Percentiles rank a stretch among this genome's conserved stretches.
phyloP scores from a whole-genome alignment of 768 basidiomycete species.

The Lactarius trivialis region DNA sequence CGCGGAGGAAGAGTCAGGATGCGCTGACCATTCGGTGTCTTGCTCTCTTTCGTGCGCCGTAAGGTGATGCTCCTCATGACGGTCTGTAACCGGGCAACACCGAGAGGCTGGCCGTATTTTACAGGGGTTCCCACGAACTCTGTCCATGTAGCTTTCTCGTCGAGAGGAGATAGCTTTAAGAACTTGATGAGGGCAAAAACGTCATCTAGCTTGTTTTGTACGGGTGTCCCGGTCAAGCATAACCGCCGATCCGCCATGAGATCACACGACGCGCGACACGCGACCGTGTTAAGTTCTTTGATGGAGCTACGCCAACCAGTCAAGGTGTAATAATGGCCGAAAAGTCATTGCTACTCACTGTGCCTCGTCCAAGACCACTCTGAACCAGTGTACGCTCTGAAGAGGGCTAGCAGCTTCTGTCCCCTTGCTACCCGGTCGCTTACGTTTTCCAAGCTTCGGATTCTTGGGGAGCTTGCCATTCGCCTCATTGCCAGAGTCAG shows the following conservation, averaged over 20 bases:
- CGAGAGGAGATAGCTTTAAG: conserved; percentile 82
- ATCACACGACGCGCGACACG: conserved; percentile 92
- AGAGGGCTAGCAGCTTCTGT: conserved; percentile 65
- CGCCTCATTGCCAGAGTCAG: conserved; percentile 56
- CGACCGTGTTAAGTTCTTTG: conserved; percentile 92
- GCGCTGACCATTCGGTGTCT: conserved; percentile 66
- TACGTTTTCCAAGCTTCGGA: conserved; percentile 38
- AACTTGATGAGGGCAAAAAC: conserved; percentile 97
- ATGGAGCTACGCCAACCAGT: conserved; percentile 59
- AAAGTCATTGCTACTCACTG: conserved; percentile 56
- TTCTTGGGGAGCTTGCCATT: conserved; percentile 66
- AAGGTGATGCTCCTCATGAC: conserved; percentile 97
- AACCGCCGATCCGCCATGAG: conserved; percentile 88
- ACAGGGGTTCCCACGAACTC: conserved; percentile 89
- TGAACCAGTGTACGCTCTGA: conserved; percentile 95
- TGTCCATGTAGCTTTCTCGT: conserved; percentile 90
- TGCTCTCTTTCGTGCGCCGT: conserved; percentile 92
- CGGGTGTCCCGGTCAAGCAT: conserved; percentile 95
- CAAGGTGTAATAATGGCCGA: background rate
- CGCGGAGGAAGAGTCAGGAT: conserved; percentile 88
- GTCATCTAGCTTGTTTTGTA: conserved; percentile 98
- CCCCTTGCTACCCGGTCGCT: conserved; percentile 36
- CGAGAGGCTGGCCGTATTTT: conserved; percentile 84
- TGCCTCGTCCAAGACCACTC: conserved; percentile 89
- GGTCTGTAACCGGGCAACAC: conserved; percentile 87